A percentile compares a stretch with the other conserved stretches of the same genome.
These are phyloP conservation scores for Fistulifera pelliculosa DNA, from an alignment of 108 stramenopile species.

Conservation along the genomic window DNA sequence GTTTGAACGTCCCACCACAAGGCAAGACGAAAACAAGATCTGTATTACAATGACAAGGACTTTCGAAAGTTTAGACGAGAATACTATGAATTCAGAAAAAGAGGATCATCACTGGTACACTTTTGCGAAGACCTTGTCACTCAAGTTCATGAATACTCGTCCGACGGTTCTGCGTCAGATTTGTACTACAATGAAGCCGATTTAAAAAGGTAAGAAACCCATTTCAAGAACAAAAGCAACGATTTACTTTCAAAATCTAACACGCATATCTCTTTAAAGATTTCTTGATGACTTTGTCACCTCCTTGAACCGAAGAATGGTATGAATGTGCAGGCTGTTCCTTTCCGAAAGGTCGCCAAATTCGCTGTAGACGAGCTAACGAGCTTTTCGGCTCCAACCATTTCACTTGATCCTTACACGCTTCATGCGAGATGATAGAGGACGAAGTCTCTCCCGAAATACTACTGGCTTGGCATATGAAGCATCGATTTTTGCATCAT, in stretches of 20 bases:
- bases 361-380: too few relatives aligned
- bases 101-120: neutral
- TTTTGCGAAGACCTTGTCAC: constrained; percentile 5
- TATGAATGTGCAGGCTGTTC: neutral
- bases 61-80: constrained; percentile 9
- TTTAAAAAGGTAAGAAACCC: constrained; percentile 5
- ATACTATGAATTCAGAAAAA: neutral
- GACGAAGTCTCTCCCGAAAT: too few relatives aligned
- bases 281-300: constrained; percentile 19
- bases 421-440: too few relatives aligned
- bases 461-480: too few relatives aligned
- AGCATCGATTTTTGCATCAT: too few relatives aligned
- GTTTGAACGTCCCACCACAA: constrained; percentile 7
- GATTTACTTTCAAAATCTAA: neutral
- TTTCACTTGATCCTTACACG: too few relatives aligned
- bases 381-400: too few relatives aligned
- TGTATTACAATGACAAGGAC: constrained; percentile 10
- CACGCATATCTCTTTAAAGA: neutral
- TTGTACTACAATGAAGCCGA: constrained; percentile 12
- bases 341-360: too few relatives aligned
- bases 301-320: neutral
- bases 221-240: too few relatives aligned
- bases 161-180: neutral
- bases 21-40: constrained; percentile 2
- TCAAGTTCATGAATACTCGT: constrained; percentile 6